Percentiles rank a stretch among this genome's conserved stretches.
Conservation (phyloP, 2,329 filamentous ascomycete genomes). For the Aspergillus sp. region DNA sequence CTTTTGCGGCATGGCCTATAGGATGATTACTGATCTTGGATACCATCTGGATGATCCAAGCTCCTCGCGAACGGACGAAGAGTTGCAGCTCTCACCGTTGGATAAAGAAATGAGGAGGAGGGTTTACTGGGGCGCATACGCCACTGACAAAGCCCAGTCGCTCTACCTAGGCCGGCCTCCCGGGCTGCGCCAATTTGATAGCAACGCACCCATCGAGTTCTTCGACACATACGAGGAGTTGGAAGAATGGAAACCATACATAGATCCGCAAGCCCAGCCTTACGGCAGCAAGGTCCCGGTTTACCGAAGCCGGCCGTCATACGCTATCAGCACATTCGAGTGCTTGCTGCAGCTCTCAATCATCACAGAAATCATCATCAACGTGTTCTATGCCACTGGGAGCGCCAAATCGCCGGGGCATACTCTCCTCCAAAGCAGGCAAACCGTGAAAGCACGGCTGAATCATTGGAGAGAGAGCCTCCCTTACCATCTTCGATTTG, state of each 20-base stretch:
- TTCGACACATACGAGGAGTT: constrained; percentile 19
- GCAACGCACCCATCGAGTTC: constrained; percentile 12
- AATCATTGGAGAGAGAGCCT: neutral
- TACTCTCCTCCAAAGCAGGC: neutral
- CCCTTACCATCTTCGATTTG: neutral
- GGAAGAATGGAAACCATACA: constrained; percentile 18
- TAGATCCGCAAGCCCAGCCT: constrained; percentile 7
- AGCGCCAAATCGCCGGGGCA: neutral
- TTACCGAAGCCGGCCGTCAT: neutral
- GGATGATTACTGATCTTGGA: constrained; percentile 41
- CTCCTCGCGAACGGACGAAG: neutral
- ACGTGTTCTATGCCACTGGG: neutral
- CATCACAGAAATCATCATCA: neutral
- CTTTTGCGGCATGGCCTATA: constrained; percentile 36
- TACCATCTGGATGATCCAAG: constrained; percentile 27
- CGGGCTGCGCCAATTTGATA: constrained; percentile 2
- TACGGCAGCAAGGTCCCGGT: neutral
- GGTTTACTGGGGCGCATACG: constrained; percentile 23
- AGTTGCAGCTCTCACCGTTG: constrained; percentile 6
- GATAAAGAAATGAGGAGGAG: constrained; percentile 13
- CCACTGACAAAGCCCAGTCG: constrained; percentile 15
- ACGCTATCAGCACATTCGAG: neutral
- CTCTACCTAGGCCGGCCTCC: constrained; percentile 17
- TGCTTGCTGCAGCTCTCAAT: neutral
- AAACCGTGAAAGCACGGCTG: neutral